Evolutionary conservation across 2,329 filamentous ascomycete species (phyloP).

Genomic region (Sporothrix protearum): DNA sequence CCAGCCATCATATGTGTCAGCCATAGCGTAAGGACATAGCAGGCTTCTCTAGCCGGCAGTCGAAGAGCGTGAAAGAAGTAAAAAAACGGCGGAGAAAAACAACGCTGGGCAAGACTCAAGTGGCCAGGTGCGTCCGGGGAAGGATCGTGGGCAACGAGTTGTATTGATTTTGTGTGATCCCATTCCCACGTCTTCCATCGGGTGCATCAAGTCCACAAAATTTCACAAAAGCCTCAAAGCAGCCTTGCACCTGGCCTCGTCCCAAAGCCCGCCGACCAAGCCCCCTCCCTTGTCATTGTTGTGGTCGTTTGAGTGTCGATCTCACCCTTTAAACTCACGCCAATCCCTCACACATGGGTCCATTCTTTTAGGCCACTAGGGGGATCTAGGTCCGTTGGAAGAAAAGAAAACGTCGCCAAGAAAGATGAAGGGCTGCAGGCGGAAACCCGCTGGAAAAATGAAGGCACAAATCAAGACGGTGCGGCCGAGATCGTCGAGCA

Average conservation of each 20-base stretch:
- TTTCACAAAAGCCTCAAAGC: not conserved
- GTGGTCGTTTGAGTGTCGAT: not conserved
- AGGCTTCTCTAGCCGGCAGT: not conserved
- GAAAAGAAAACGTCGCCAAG: not conserved
- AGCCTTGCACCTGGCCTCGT: not conserved
- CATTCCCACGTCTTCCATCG: not conserved
- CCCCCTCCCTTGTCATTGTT: not conserved
- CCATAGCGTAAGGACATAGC: not conserved
- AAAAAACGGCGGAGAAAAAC: not conserved
- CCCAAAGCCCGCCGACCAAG: not conserved
- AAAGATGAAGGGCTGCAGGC: not conserved
- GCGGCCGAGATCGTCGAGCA: not conserved
- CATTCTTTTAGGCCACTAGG: not conserved
- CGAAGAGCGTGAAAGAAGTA: not conserved
- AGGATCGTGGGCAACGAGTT: not conserved
- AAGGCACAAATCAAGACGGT: not conserved
- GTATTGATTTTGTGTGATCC: not conserved
- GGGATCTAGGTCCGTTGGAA: not conserved
- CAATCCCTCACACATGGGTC: slow-evolving; percentile 1
- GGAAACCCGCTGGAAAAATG: not conserved
- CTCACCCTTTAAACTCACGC: not conserved
- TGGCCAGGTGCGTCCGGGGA: not conserved
- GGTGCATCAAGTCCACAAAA: not conserved
- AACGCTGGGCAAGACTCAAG: not conserved
- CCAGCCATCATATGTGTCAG: slow-evolving; percentile 19